Evolutionary conservation across 306 rosid genomes (phyloP).

Genomic region (Cucurbita pepo): DNA sequence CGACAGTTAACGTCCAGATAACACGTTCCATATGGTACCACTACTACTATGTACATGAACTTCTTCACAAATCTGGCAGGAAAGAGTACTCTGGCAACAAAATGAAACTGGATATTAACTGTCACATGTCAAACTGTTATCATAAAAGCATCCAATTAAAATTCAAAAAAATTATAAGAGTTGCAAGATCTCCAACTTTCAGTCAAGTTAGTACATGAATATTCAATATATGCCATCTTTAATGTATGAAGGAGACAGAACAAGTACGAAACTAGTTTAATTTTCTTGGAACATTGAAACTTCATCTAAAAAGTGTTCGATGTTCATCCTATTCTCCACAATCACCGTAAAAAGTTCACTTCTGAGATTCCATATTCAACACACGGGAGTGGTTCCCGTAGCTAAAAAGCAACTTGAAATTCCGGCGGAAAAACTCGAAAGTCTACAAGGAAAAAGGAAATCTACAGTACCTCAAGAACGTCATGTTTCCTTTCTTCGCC

Average conservation of each 20-base stretch:
- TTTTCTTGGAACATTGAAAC: background rate
- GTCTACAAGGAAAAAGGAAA: background rate
- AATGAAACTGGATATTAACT: background rate
- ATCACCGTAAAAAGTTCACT: background rate
- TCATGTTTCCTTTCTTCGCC: background rate
- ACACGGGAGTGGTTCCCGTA: background rate
- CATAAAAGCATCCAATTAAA: background rate
- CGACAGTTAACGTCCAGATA: background rate
- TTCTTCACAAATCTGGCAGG: background rate
- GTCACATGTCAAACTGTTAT: background rate
- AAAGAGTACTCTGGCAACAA: background rate
- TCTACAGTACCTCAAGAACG: background rate
- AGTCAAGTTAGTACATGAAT: background rate
- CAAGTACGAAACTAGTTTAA: background rate
- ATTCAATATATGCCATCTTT: background rate
- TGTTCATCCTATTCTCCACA: background rate
- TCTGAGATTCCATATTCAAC: background rate
- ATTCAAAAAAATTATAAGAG: background rate
- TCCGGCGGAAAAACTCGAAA: background rate
- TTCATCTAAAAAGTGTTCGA: background rate
- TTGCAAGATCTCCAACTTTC: background rate
- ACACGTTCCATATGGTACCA: background rate
- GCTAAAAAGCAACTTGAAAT: background rate
- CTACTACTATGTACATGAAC: background rate
- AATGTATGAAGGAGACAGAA: background rate